phyloP scores from a whole-genome alignment of 2,329 filamentous ascomycete genomes.

The Diplodia intermedia region DNA sequence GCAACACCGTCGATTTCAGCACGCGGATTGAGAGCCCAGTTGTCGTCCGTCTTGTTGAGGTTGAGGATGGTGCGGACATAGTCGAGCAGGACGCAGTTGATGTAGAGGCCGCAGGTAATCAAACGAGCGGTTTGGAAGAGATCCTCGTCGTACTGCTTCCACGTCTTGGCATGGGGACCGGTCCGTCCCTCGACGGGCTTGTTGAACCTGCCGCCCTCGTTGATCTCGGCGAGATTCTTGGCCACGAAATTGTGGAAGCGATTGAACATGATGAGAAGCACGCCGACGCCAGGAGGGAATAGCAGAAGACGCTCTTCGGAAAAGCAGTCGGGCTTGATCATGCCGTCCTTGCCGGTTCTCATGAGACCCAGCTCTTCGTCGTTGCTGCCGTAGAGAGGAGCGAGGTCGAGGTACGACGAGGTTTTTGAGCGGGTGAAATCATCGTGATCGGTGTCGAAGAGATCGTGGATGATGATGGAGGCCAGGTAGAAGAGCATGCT shows the following conservation, averaged over 20 bases:
- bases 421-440: conserved; percentile 70
- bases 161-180: conserved; percentile 40
- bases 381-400: conserved; percentile 75
- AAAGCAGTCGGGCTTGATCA: conserved; percentile 74
- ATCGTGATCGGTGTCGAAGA: conserved; percentile 69
- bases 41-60: conserved; percentile 73
- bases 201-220: conserved; percentile 80
- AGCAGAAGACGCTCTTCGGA: conserved; percentile 68
- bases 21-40: conserved; percentile 82
- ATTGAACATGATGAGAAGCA: conserved; percentile 71
- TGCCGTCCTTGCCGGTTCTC: conserved; percentile 69
- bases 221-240: conserved; percentile 80
- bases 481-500: conserved; percentile 78
- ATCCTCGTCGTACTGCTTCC: conserved; percentile 52
- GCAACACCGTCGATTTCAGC: conserved; percentile 70
- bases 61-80: conserved; percentile 62
- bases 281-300: conserved; percentile 73
- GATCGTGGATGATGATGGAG: conserved; percentile 68
- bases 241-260: conserved; percentile 87
- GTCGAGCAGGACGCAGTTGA: conserved; percentile 62
- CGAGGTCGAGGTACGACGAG: conserved; percentile 77
- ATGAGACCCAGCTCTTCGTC: conserved; percentile 70
- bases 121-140: conserved; percentile 61
- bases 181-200: conserved; percentile 57
- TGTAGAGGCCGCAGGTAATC: conserved; percentile 60